Evolutionary conservation across 1,139 yeast genomes (phyloP), one percentile per base, ranked within the genome.

Genomic region (Scheffersomyces segobiensis): DNA sequence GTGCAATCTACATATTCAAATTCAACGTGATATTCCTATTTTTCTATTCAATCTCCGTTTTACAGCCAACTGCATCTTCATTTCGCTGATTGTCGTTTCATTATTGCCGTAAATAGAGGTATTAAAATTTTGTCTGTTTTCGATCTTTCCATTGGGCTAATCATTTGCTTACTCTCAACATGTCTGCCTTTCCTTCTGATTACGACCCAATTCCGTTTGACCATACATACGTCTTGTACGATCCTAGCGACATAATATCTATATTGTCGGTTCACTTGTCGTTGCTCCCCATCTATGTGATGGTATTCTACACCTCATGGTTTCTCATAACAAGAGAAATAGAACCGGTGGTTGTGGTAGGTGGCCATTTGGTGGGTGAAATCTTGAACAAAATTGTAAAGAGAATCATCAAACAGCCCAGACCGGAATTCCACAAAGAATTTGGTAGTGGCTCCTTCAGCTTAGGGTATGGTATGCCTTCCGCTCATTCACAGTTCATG

Each of bases 401-500:
- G 71, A 78, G 80, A 46, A 54, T 83, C 1, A 73, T 92, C 54
- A 85, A 83, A 65, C 91, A 90, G 67, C 89, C 92, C 32, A 81
- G 99, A 57, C 99, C 99, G 0, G 78, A 82, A 5, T 78, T 78
- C 66, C 86, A 86, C 65, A 80, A 79, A 56, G 83, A 80, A 48
- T 78, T 82, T 67, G 78, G 87, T 63, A 57, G 80, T 62, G 77
- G 83, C 62, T 72, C 82, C 62, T 73, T 75, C 74, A 81, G 67
- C 52, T 78, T 87, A 56, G 89, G 91, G 1, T 92, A 89, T 71
- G 99, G 99, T 0, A 93, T 95, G 98, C 99, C 99, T 0, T 87
- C 95, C 57, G 97, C 98, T 1, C 99, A 95, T 72, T 87, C 97
- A 0, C 99, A 95, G 74, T 95, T 93, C 73, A 90, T 93, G 93